phyloP scores from a whole-genome alignment of 805 yeast genomes.

The Candida nitratophila region DNA sequence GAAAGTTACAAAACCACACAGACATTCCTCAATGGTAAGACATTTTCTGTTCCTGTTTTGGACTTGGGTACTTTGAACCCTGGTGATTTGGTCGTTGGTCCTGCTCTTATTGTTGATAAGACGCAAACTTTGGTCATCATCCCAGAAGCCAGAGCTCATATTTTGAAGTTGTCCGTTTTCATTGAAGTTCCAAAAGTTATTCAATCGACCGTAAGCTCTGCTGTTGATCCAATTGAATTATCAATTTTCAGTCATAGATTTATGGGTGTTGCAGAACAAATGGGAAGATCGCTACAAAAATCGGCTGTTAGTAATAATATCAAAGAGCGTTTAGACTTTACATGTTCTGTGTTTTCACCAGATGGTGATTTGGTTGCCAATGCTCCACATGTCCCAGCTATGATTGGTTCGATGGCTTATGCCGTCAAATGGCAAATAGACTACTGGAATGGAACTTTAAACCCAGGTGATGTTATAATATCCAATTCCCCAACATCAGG shows the following conservation, averaged over 20 bases:
- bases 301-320: conserved; percentile 33
- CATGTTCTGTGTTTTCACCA: conserved; percentile 34
- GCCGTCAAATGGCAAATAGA: conserved; percentile 28
- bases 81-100: conserved; percentile 45
- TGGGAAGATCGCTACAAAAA: conserved; percentile 34
- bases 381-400: conserved; percentile 38
- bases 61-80: conserved; percentile 35
- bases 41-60: conserved; percentile 18
- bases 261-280: conserved; percentile 38
- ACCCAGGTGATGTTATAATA: conserved; percentile 32
- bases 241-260: conserved; percentile 34
- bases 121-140: conserved; percentile 24
- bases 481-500: conserved; percentile 33
- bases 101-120: conserved; percentile 21
- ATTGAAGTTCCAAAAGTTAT: conserved; percentile 9
- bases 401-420: conserved; percentile 33
- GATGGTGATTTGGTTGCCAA: conserved; percentile 26
- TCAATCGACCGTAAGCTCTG: conserved; percentile 20
- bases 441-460: conserved; percentile 26
- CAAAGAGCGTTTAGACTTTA: conserved; percentile 35
- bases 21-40: conserved; percentile 11
- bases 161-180: conserved; percentile 20
- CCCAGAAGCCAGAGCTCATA: conserved; percentile 19
- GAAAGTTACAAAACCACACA: conserved; percentile 18
- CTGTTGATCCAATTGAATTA: conserved; percentile 31